These are phyloP conservation scores for Exophiala sideris DNA, from an alignment of 2,329 filamentous ascomycete species.

Conservation along the genomic window DNA sequence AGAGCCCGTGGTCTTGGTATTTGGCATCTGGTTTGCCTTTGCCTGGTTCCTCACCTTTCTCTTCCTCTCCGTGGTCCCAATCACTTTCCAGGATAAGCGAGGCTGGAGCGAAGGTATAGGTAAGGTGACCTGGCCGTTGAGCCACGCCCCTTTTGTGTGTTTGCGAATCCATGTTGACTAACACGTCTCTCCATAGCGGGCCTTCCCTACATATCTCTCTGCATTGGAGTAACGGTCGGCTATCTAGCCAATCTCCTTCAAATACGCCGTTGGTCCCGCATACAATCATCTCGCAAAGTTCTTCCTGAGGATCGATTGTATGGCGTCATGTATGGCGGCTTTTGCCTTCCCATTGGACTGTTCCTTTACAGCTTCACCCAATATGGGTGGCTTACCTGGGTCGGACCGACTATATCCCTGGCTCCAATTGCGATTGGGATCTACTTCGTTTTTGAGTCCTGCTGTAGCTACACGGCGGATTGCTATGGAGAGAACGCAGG, in stretches of 20 bases:
- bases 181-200: slow-evolving; percentile 30
- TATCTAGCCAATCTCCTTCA: slow-evolving; percentile 50
- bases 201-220: slow-evolving; percentile 52
- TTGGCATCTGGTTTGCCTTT: slow-evolving; percentile 53
- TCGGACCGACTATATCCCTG: slow-evolving; percentile 49
- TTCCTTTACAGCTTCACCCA: slow-evolving; percentile 56
- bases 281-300: slow-evolving; percentile 38
- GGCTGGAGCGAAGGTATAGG: slow-evolving; percentile 50
- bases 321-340: slow-evolving; percentile 48
- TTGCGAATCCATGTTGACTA: background rate
- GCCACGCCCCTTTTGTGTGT: background rate
- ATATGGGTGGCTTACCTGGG: slow-evolving; percentile 49
- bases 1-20: slow-evolving; percentile 50
- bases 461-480: background rate
- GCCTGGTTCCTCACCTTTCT: slow-evolving; percentile 55
- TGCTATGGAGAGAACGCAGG: background rate
- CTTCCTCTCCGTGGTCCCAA: slow-evolving; percentile 51
- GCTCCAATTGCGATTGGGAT: slow-evolving; percentile 52
- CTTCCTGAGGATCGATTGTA: slow-evolving; percentile 48
- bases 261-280: slow-evolving; percentile 49
- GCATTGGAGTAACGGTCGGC: slow-evolving; percentile 47
- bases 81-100: slow-evolving; percentile 51
- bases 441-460: slow-evolving; percentile 39
- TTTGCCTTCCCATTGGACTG: slow-evolving; percentile 48
- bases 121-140: background rate